These are phyloP conservation scores for Immersiella caudata DNA, from an alignment of 495 filamentous ascomycete genomes.

Conservation along the genomic window DNA sequence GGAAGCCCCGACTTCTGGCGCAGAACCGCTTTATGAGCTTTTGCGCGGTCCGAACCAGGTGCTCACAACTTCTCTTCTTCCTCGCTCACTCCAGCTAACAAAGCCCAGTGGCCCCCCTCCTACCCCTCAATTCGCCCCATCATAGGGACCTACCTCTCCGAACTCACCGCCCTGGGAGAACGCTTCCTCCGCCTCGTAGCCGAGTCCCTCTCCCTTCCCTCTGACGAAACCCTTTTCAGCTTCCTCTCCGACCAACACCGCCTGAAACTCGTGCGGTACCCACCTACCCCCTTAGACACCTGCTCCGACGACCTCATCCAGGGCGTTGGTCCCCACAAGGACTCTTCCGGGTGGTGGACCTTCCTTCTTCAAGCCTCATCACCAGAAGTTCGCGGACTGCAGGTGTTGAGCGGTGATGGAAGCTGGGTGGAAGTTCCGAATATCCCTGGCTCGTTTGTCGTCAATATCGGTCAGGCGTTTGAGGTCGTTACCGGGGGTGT, in stretches of 20 bases:
- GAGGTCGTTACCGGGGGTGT: slow-evolving; percentile 58
- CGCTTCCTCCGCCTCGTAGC: slow-evolving; percentile 56
- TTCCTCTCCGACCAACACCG: slow-evolving; percentile 59
- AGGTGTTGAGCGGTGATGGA: slow-evolving; percentile 52
- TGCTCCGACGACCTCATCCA: slow-evolving; percentile 29
- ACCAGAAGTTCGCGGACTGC: slow-evolving; percentile 47
- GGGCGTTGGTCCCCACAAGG: slow-evolving; percentile 60
- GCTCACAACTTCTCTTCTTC: background rate
- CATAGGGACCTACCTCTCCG: slow-evolving; percentile 50
- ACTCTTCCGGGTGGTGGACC: slow-evolving; percentile 60
- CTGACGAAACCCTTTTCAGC: slow-evolving; percentile 47
- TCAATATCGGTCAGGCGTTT: slow-evolving; percentile 62
- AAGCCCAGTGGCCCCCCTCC: slow-evolving; percentile 17
- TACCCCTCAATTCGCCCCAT: slow-evolving; percentile 28
- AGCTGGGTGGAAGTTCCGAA: slow-evolving; percentile 56
- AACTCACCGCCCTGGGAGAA: slow-evolving; percentile 48
- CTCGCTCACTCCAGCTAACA: background rate
- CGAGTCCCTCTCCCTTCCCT: slow-evolving; percentile 43
- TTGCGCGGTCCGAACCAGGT: slow-evolving; percentile 58
- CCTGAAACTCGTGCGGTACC: slow-evolving; percentile 57
- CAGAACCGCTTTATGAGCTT: slow-evolving; percentile 47
- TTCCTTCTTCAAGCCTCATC: slow-evolving; percentile 57
- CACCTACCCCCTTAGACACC: slow-evolving; percentile 25
- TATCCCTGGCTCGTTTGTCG: slow-evolving; percentile 54
- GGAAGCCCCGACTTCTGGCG: slow-evolving; percentile 39